phyloP scores from a whole-genome alignment of 2,329 filamentous ascomycete genomes.

The Tolypocladium nubicola region DNA sequence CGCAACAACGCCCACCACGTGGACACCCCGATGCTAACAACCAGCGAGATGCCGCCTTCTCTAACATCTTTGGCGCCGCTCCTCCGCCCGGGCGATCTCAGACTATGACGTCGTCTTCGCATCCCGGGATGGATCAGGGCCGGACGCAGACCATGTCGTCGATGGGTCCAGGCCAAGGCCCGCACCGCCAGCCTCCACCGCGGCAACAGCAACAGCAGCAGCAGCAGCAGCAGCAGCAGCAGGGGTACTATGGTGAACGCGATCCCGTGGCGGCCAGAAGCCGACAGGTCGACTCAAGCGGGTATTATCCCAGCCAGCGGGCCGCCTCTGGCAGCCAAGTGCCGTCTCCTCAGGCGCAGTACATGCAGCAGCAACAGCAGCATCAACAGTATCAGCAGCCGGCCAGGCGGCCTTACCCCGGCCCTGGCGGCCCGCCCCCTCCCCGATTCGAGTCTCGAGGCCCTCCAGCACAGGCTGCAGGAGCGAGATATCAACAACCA shows the following conservation, averaged over 20 bases:
- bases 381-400: slow-evolving; percentile 28
- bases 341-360: slow-evolving; percentile 32
- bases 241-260: slow-evolving; percentile 23
- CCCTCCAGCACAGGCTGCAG: slow-evolving; percentile 29
- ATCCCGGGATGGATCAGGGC: slow-evolving; percentile 43
- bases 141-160: slow-evolving; percentile 74
- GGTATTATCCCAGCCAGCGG: slow-evolving; percentile 43
- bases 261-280: slow-evolving; percentile 14
- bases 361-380: slow-evolving; percentile 36
- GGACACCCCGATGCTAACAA: slow-evolving; percentile 42
- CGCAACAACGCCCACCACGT: slow-evolving; percentile 25
- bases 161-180: slow-evolving; percentile 29
- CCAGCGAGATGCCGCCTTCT: slow-evolving; percentile 90
- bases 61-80: slow-evolving; percentile 85
- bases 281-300: slow-evolving; percentile 26
- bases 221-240: slow-evolving; percentile 38
- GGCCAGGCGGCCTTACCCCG: slow-evolving; percentile 33
- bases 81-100: slow-evolving; percentile 84
- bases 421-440: slow-evolving; percentile 37
- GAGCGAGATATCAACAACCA: slow-evolving; percentile 28
- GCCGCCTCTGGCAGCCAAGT: slow-evolving; percentile 39
- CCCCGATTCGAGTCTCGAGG: slow-evolving; percentile 55
- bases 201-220: slow-evolving; percentile 36
- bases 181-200: slow-evolving; percentile 55
- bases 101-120: slow-evolving; percentile 74